Evolutionary conservation across 192 early-diverging fungal genomes (phyloP).

Genomic region (Umbelopsis isabellina): DNA sequence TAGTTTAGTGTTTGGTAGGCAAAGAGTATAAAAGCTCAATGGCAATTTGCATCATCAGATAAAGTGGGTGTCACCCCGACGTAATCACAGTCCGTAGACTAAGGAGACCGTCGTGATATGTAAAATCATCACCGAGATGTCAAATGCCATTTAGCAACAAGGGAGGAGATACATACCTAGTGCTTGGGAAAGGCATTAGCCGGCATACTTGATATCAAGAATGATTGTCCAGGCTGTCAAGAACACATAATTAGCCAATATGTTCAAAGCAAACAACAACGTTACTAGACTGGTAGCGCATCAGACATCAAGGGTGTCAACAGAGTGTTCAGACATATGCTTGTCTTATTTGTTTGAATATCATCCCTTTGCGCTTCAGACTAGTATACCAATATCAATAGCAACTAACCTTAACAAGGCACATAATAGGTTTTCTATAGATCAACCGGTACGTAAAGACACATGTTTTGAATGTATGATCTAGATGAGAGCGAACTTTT

Average conservation of each 20-base stretch:
- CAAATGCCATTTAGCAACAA: neutral
- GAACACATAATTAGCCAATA: neutral
- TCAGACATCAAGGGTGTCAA: conserved; percentile 46
- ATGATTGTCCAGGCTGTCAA: neutral
- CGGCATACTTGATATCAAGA: too few species aligned
- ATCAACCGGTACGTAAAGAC: too few species aligned
- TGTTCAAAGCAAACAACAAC: neutral
- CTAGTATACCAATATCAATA: neutral
- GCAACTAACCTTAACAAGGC: neutral
- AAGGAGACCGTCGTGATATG: conserved; percentile 60
- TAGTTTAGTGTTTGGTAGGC: neutral
- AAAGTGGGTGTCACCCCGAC: conserved; percentile 26
- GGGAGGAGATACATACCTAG: neutral
- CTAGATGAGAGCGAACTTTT: neutral
- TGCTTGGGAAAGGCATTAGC: neutral
- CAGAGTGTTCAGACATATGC: conserved; percentile 59
- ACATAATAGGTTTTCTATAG: neutral
- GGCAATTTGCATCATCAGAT: conserved; percentile 1
- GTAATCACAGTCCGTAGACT: conserved; percentile 42
- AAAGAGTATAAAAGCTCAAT: too few species aligned
- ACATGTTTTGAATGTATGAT: neutral
- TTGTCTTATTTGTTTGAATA: conserved; percentile 53
- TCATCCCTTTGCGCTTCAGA: conserved; percentile 41
- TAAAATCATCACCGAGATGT: conserved; percentile 46
- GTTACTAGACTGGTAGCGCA: conserved; percentile 32